Conservation (phyloP, 805 yeast species). For the Kuraishia ogatae region DNA sequence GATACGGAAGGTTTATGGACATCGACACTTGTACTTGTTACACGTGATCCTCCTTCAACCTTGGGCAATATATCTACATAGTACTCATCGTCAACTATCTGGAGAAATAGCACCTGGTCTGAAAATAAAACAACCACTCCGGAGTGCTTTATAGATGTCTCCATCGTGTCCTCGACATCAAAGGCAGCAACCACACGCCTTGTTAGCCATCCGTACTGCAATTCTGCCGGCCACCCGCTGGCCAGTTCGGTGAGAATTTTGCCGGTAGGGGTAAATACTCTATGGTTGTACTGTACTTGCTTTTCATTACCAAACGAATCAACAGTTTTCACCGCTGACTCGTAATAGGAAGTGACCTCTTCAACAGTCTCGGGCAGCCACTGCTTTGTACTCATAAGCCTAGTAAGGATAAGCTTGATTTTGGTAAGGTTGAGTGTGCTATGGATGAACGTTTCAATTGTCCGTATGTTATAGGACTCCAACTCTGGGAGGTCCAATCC, state of each 20-base stretch:
- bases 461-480: constrained; percentile 35
- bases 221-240: constrained; percentile 75
- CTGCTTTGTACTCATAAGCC: constrained; percentile 42
- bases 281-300: constrained; percentile 40
- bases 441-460: constrained; percentile 52
- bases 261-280: constrained; percentile 88
- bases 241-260: constrained; percentile 81
- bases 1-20: constrained; percentile 52
- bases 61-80: constrained; percentile 15
- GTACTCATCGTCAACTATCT: constrained; percentile 36
- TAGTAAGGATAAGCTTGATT: constrained; percentile 56
- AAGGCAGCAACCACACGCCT: constrained; percentile 77
- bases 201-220: constrained; percentile 83
- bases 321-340: constrained; percentile 53
- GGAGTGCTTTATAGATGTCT: constrained; percentile 21
- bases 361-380: constrained; percentile 27
- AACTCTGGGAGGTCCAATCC: constrained; percentile 17
- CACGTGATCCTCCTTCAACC: constrained; percentile 5
- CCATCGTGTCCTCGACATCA: constrained; percentile 25
- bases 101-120: constrained; percentile 64
- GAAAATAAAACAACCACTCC: constrained; percentile 72
- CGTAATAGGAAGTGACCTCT: constrained; percentile 32
- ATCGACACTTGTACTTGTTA: background rate
- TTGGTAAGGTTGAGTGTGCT: constrained; percentile 67
- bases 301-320: constrained; percentile 71